phyloP scores from a whole-genome alignment of 805 yeast species.

The Saccharomyces mikatae region DNA sequence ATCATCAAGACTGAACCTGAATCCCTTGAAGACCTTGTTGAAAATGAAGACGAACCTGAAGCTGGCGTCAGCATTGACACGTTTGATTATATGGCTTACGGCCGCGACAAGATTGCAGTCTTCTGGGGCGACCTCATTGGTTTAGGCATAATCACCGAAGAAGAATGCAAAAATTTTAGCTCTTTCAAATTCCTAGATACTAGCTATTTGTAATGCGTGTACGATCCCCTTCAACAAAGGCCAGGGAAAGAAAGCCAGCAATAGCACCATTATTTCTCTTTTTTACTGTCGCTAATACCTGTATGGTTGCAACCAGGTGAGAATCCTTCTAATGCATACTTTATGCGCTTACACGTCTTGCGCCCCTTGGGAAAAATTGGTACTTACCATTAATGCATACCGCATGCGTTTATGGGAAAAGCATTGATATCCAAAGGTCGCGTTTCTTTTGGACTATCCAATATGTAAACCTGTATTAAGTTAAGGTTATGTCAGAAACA shows the following conservation, averaged over 20 bases:
- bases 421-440: not conserved
- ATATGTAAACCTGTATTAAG: not conserved
- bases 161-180: constrained; percentile 7
- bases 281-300: not conserved
- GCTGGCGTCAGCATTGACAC: constrained; percentile 45
- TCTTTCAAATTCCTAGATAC: constrained; percentile 3
- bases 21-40: constrained; percentile 16
- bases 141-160: constrained; percentile 43
- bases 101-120: constrained; percentile 64
- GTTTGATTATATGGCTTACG: constrained; percentile 71
- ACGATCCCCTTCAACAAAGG: not conserved
- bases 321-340: not conserved
- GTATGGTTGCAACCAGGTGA: not conserved
- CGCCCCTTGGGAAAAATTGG: not conserved
- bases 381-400: not conserved
- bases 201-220: not conserved
- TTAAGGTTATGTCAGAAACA: not conserved
- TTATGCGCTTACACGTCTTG: not conserved
- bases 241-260: not conserved
- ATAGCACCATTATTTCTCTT: not conserved
- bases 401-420: not conserved
- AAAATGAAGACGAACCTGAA: constrained; percentile 18
- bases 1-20: constrained; percentile 24
- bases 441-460: not conserved
- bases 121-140: constrained; percentile 67